These are phyloP conservation scores for Cryptococcus sp. DNA, from an alignment of 1,284 basidiomycete genomes.

Conservation along the genomic window DNA sequence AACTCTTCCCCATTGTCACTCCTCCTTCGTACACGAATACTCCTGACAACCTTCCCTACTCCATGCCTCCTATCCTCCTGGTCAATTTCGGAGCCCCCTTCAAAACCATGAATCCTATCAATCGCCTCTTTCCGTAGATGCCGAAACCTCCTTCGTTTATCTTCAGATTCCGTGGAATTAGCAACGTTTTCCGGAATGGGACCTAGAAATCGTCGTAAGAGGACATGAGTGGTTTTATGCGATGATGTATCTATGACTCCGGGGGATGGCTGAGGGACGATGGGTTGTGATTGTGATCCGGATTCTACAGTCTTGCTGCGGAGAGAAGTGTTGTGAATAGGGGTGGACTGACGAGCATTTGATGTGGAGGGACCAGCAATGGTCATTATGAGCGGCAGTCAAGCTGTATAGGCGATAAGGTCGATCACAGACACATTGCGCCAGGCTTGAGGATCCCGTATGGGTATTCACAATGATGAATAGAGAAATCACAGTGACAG, in stretches of 20 bases:
- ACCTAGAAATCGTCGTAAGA: constrained; percentile 38
- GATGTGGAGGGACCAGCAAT: too few species aligned
- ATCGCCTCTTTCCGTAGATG: constrained; percentile 17
- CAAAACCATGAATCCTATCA: constrained; percentile 2
- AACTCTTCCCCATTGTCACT: not conserved
- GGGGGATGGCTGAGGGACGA: constrained; percentile 26
- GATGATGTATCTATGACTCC: constrained; percentile 21
- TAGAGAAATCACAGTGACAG: too few species aligned
- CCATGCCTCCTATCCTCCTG: not conserved
- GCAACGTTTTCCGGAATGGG: constrained; percentile 31
- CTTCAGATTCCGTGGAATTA: constrained; percentile 19
- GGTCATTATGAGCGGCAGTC: too few species aligned
- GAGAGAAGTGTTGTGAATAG: not conserved
- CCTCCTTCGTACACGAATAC: constrained; percentile 2
- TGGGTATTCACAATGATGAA: too few species aligned
- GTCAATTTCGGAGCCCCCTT: not conserved
- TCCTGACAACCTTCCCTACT: not conserved
- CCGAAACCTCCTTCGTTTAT: constrained; percentile 15
- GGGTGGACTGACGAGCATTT: too few species aligned
- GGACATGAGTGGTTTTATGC: constrained; percentile 22
- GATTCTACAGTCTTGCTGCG: not conserved
- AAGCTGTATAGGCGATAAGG: too few species aligned
- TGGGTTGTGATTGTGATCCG: not conserved
- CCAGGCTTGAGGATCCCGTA: too few species aligned
- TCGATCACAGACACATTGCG: too few species aligned